Percentiles rank a stretch among this genome's conserved stretches.
Conservation (phyloP, 73 alveolate genomes). For the Stentor coeruleus region DNA sequence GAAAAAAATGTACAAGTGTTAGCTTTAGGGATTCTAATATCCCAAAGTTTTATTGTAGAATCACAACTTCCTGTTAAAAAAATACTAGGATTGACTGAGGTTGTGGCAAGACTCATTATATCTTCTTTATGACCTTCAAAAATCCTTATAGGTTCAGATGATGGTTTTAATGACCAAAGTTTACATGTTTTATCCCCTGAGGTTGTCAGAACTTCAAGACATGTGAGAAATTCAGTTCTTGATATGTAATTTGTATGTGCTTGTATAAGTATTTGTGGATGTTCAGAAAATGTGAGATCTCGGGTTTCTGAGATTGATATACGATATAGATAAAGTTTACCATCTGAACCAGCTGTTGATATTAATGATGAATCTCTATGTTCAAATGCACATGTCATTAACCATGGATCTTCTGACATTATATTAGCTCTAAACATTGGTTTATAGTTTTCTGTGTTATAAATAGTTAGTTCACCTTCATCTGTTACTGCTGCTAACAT, state of each 20-base stretch:
- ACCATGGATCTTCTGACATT: not conserved
- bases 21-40: not conserved
- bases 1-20: not conserved
- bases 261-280: not conserved
- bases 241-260: not conserved
- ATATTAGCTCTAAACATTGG: not conserved
- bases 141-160: not conserved
- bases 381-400: constrained; percentile 4
- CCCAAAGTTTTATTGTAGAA: not conserved
- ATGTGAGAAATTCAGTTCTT: not conserved
- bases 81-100: not conserved
- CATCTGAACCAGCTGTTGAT: not conserved
- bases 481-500: not conserved
- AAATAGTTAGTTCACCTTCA: not conserved
- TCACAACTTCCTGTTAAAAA: constrained; percentile 10
- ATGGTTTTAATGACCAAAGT: not conserved
- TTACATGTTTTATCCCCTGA: not conserved
- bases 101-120: not conserved
- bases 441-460: not conserved
- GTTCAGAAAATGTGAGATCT: not conserved
- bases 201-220: not conserved
- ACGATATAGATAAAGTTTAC: not conserved
- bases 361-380: not conserved
- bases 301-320: not conserved
- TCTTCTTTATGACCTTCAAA: constrained; percentile 3